Base-by-base conservation (phyloP, 225 moss, liverwort and hornwort species). In the Anthoceros angustus region DNA sequence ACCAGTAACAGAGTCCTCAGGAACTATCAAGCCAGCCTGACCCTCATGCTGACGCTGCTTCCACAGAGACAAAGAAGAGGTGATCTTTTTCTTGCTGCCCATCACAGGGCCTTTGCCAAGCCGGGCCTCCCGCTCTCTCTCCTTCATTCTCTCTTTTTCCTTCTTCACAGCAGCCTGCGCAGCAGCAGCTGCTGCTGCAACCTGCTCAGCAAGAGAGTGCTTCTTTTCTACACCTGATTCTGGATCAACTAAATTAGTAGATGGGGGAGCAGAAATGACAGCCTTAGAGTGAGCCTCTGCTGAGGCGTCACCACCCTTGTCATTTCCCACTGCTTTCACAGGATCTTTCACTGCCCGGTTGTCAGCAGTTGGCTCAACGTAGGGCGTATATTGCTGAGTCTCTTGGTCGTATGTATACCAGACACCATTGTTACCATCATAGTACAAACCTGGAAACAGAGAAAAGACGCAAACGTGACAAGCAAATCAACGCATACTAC, bases 381-480 rank as follows among this genome's bases (percentile, higher is more conserved):
- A 89, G 11, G 80, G 70, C 18, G 82, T 74, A 64, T 98, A 98
- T 40, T 98, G 87, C 70, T 86, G 86, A 11, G 87, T 92, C 63
- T 89, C 87, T 79, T 92, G 87, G 74, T 92, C 82, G 45, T 92
- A 98, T 11, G 86, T 84, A 66, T 98, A 98, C 98, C 98, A 98
- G 71, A 86, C 73, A 67, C 86, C 98, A 62, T 84, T 83, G 70
- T 98, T 92, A 49, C 98, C 92, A 73, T 98, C 98, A 62, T 98
- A 98, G 42, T 98, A 98, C 16, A 98, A 72, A 40, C 88, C 92
- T 92, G 81, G 69, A 15, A 62, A 11, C 42, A 15, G 50, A 11
- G 10, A 9, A 21, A 20, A 39, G 39, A n/a, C 23, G n/a, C 12
- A 66, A 24, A 40, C 18, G 24, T 24, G 12, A 7, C 15, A 9